A percentile compares a stretch with the other conserved stretches of the same genome.
phyloP scores from a whole-genome alignment of 2,329 filamentous ascomycete genomes.

The Penicillium sclerotiorum region DNA sequence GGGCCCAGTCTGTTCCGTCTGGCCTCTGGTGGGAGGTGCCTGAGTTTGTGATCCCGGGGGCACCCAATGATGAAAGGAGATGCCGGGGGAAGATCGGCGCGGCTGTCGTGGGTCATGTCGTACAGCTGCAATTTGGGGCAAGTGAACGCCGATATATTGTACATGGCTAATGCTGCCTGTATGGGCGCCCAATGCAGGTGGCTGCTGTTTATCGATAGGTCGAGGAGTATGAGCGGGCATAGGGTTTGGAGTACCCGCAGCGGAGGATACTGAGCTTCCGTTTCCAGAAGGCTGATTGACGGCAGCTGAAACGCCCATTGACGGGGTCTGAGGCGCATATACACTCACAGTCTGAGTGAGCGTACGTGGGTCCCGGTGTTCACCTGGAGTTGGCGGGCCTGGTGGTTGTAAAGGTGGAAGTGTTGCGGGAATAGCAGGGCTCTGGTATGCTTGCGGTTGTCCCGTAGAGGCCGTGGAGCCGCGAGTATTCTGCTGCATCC shows the following conservation, averaged over 20 bases:
- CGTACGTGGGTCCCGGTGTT: background rate
- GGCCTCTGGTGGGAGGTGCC: background rate
- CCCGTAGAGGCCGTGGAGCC: background rate
- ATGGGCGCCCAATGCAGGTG: background rate
- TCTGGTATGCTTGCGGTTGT: background rate
- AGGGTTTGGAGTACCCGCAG: background rate
- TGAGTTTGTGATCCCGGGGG: slow-evolving; percentile 7
- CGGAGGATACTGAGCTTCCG: background rate
- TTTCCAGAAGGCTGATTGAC: background rate
- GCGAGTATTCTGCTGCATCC: background rate
- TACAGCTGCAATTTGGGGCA: background rate
- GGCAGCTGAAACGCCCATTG: background rate
- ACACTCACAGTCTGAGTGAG: background rate
- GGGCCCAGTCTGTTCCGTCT: background rate
- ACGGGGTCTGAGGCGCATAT: background rate
- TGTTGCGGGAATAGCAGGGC: background rate
- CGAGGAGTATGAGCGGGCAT: background rate
- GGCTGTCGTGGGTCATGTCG: background rate
- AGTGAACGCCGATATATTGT: background rate
- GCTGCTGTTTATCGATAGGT: background rate
- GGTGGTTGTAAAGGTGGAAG: background rate
- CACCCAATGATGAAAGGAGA: slow-evolving; percentile 17
- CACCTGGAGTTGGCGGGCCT: background rate
- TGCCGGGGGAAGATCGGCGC: slow-evolving; percentile 5
- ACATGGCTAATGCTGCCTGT: background rate